Conservation (phyloP, 73 alveolate genomes). For the Symbiodinium pilosum region DNA sequence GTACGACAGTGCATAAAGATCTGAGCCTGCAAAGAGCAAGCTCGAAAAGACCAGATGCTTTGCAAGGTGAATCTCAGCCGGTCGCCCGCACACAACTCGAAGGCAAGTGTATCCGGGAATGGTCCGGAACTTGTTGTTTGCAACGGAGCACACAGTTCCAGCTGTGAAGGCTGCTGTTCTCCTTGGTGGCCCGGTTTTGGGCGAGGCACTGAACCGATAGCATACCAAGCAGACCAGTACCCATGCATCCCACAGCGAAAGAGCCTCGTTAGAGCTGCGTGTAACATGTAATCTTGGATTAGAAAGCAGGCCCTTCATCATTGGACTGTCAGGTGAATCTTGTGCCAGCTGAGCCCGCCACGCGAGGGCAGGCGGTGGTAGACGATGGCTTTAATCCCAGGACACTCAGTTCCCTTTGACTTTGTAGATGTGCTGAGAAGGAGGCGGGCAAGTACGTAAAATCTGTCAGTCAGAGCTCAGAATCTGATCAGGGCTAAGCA, state of each 20-base stretch:
- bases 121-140: neutral
- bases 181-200: neutral
- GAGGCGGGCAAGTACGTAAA: too few relatives aligned
- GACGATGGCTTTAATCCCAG: neutral
- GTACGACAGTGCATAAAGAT: too few relatives aligned
- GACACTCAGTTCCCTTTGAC: too few relatives aligned
- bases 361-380: conserved; percentile 35
- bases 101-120: neutral
- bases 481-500: neutral
- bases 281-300: too few relatives aligned
- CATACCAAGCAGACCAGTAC: neutral
- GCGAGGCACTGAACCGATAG: neutral
- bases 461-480: too few relatives aligned
- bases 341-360: conserved; percentile 70
- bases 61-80: conserved; percentile 4
- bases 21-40: too few relatives aligned
- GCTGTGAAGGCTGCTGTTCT: neutral
- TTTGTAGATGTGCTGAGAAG: too few relatives aligned
- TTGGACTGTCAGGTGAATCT: conserved; percentile 13
- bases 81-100: neutral
- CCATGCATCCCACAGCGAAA: neutral
- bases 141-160: neutral
- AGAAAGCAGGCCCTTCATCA: neutral
- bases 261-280: too few relatives aligned
- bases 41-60: neutral